A percentile compares a stretch with the other conserved stretches of the same genome.
Conservation (phyloP, 176 grass and related monocot genomes). For the Oryza coarctata region DNA sequence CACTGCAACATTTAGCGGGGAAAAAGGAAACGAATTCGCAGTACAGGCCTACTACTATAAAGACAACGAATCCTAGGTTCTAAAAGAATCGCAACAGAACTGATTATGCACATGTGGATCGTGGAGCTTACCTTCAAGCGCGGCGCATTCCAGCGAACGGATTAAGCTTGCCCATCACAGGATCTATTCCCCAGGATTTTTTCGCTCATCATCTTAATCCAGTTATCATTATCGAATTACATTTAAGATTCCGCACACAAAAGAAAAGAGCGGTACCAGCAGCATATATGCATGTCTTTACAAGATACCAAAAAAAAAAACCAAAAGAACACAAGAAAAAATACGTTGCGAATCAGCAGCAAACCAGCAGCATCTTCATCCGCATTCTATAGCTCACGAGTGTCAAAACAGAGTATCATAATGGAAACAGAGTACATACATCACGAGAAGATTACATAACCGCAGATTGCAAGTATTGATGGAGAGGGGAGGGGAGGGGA, state of each 20-base stretch:
- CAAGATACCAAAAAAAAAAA: neutral
- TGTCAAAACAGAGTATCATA: slow-evolving; percentile 1
- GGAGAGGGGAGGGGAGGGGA: slow-evolving; percentile 42
- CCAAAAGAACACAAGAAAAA: neutral
- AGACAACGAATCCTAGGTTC: slow-evolving; percentile 1
- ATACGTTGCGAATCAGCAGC: neutral
- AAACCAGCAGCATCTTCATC: neutral
- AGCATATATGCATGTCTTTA: slow-evolving; percentile 25
- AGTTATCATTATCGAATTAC: slow-evolving; percentile 33
- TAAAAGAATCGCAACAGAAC: slow-evolving; percentile 16
- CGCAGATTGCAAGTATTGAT: neutral
- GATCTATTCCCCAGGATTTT: slow-evolving; percentile 48
- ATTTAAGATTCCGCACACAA: neutral
- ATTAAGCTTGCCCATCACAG: slow-evolving; percentile 42
- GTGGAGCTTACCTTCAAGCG: slow-evolving; percentile 54
- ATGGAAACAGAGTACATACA: slow-evolving; percentile 20
- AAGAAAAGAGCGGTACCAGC: slow-evolving; percentile 13
- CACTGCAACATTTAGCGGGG: neutral
- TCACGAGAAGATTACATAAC: neutral
- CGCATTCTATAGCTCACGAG: slow-evolving; percentile 29
- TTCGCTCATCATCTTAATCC: slow-evolving; percentile 35
- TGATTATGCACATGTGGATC: slow-evolving; percentile 39
- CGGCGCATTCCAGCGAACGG: slow-evolving; percentile 34
- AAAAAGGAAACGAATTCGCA: neutral
- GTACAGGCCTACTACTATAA: neutral